Evolutionary conservation across 2,329 filamentous ascomycete genomes (phyloP), one percentile per base, ranked within the genome.

Genomic region (Colletotrichum sp.): DNA sequence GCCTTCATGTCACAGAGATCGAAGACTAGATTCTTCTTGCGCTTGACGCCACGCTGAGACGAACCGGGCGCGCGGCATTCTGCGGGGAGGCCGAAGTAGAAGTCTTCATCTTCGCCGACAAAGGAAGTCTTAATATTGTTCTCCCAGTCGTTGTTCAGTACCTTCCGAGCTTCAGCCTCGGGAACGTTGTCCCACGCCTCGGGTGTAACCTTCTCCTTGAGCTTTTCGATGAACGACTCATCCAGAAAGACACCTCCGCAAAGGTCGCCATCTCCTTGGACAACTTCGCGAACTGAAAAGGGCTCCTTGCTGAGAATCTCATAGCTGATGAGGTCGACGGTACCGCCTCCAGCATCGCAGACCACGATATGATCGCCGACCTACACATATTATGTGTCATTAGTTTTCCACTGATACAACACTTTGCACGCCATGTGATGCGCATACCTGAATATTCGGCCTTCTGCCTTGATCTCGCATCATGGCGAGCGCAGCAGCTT

Each of bases 231-330:
- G n/a, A 88, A 88, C 0, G 55, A 72, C 4, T 88, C 81, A 34
- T 88, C 86, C 0, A 88, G 80, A 15, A 88, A 87, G 0, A 87
- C 79, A 0, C 80, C 85, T 1, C 87, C 86, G 4, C 85, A 87
- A 0, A 88, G 78, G 0, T 36, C 82, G 81, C 86, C 86, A 9
- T 85, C 80, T 0, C 87, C 87, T 16, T 80, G 78, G 2, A 87
- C 85, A 0, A 82, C 80, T 15, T 89, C 87, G 4, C 80, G 77
- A 0, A 88, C 78, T 0, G 69, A 30, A 10, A 86, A 81, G 0
- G 85, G 84, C 0, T 78, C 6, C 0, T 67, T 71, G 0, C 72
- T 77, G 0, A 72, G 68, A 0, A 87, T 72, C 4, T 79, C 75
- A 21, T 88, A 88, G 24, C 81, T 87, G 55, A 88, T 87, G 0